A percentile compares a stretch with the other conserved stretches of the same genome.
These are phyloP conservation scores for Kodamaea suecica DNA, from an alignment of 1,139 yeast genomes.

Conservation along the genomic window DNA sequence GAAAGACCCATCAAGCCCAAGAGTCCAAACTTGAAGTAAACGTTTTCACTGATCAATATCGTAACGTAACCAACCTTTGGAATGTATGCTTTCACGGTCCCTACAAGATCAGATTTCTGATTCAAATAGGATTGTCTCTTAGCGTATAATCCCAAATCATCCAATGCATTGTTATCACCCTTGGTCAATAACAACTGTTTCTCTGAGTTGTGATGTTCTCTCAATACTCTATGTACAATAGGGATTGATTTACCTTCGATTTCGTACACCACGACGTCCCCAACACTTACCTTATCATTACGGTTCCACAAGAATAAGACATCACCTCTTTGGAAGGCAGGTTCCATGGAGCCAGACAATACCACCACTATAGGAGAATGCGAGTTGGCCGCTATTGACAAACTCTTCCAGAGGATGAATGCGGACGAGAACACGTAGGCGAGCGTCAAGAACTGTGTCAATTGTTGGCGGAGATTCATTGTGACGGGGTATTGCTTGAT, in stretches of 20 bases:
- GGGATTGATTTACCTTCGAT: slow-evolving; percentile 80
- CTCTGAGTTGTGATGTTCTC: slow-evolving; percentile 62
- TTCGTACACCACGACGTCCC: slow-evolving; percentile 97
- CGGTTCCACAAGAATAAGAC: slow-evolving; percentile 89
- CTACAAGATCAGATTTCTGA: slow-evolving; percentile 74
- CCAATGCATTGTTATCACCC: slow-evolving; percentile 94
- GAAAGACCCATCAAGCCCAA: slow-evolving; percentile 66
- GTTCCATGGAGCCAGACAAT: slow-evolving; percentile 98
- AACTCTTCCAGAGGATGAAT: slow-evolving; percentile 86
- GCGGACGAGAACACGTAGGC: slow-evolving; percentile 84
- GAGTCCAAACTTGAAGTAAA: slow-evolving; percentile 67
- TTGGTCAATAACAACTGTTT: slow-evolving; percentile 83
- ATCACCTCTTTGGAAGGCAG: slow-evolving; percentile 98
- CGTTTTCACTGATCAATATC: slow-evolving; percentile 86
- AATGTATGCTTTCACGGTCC: slow-evolving; percentile 85
- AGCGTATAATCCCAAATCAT: slow-evolving; percentile 84
- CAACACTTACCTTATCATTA: slow-evolving; percentile 63
- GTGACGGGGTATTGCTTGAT: background rate
- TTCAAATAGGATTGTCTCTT: slow-evolving; percentile 73
- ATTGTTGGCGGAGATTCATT: slow-evolving; percentile 49
- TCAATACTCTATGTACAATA: slow-evolving; percentile 89
- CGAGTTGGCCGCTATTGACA: slow-evolving; percentile 74
- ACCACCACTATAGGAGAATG: slow-evolving; percentile 96
- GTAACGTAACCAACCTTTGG: slow-evolving; percentile 94
- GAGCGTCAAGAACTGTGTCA: slow-evolving; percentile 60